A percentile compares a stretch with the other conserved stretches of the same genome.
Conservation (phyloP, 108 stramenopile genomes). For the Craspedostauros australis region DNA sequence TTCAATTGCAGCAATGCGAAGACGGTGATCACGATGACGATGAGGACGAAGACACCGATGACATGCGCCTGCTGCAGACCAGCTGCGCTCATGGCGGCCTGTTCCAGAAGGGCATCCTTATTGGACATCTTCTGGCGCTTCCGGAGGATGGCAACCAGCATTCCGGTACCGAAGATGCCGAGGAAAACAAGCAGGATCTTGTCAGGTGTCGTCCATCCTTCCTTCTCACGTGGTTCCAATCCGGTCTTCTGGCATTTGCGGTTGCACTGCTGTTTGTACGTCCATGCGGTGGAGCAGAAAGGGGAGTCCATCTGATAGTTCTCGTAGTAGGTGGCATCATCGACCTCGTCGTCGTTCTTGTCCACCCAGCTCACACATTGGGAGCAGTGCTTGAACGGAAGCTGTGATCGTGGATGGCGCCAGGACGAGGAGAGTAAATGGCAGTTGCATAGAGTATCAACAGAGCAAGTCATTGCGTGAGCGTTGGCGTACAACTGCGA, state of each 20-base stretch:
- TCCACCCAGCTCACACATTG: constrained; percentile 81
- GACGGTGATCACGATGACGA: constrained; percentile 60
- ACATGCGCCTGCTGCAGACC: constrained; percentile 77
- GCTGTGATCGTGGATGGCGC: constrained; percentile 10
- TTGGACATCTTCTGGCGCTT: constrained; percentile 78
- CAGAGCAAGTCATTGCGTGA: too few species aligned
- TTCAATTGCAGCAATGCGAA: constrained; percentile 71
- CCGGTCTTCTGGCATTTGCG: constrained; percentile 49
- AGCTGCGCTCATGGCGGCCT: constrained; percentile 77
- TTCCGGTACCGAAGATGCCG: constrained; percentile 60
- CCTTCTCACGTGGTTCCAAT: constrained; percentile 21
- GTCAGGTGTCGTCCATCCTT: constrained; percentile 75
- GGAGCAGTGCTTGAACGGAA: constrained; percentile 67
- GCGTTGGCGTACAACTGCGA: too few species aligned
- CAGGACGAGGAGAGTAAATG: background rate
- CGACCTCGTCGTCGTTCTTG: constrained; percentile 66
- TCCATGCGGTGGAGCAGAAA: constrained; percentile 68
- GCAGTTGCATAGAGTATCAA: too few species aligned
- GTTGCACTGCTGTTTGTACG: constrained; percentile 52
- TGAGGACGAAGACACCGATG: constrained; percentile 59
- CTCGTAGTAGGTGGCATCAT: constrained; percentile 75
- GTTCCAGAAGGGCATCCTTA: constrained; percentile 81
- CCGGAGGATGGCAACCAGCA: constrained; percentile 59
- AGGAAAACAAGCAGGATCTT: constrained; percentile 68
- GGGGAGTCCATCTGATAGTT: constrained; percentile 71